Evolutionary conservation across 305 asterid species (phyloP).

Genomic region (Fraxinus xanthoxyloides): DNA sequence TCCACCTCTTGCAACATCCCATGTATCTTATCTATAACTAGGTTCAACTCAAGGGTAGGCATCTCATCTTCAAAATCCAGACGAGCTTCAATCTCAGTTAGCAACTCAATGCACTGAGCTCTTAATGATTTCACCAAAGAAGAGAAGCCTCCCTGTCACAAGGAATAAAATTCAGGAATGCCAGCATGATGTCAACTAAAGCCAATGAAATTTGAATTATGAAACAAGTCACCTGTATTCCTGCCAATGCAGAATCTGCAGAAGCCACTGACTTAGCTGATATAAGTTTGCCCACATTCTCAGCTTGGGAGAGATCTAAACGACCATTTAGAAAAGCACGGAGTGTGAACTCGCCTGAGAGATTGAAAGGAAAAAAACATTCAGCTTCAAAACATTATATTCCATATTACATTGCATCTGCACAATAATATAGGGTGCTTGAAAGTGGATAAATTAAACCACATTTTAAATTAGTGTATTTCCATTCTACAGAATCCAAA

Average conservation of each 20-base stretch:
- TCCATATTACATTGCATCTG: neutral
- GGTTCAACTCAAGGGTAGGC: constrained; percentile 75
- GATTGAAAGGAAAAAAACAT: neutral
- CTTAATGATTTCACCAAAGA: constrained; percentile 71
- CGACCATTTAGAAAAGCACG: constrained; percentile 94
- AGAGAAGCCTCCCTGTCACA: constrained; percentile 82
- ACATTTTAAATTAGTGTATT: neutral
- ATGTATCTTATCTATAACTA: constrained; percentile 45
- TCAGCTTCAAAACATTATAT: constrained; percentile 3
- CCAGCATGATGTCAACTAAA: constrained; percentile 5
- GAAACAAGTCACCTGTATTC: constrained; percentile 57
- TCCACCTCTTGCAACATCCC: constrained; percentile 71
- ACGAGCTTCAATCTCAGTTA: constrained; percentile 97
- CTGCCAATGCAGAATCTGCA: constrained; percentile 94
- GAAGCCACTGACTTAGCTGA: constrained; percentile 78
- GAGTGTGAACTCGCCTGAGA: constrained; percentile 90
- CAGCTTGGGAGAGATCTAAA: constrained; percentile 90
- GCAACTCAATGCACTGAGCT: constrained; percentile 83
- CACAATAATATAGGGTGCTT: neutral
- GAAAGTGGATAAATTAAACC: neutral
- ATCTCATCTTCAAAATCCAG: constrained; percentile 95
- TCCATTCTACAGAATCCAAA: neutral
- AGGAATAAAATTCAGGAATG: neutral
- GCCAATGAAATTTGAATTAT: constrained; percentile 9
- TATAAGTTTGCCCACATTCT: constrained; percentile 73